These are phyloP conservation scores for Lasiosphaeria hispida DNA, from an alignment of 495 filamentous ascomycete species.

Conservation along the genomic window DNA sequence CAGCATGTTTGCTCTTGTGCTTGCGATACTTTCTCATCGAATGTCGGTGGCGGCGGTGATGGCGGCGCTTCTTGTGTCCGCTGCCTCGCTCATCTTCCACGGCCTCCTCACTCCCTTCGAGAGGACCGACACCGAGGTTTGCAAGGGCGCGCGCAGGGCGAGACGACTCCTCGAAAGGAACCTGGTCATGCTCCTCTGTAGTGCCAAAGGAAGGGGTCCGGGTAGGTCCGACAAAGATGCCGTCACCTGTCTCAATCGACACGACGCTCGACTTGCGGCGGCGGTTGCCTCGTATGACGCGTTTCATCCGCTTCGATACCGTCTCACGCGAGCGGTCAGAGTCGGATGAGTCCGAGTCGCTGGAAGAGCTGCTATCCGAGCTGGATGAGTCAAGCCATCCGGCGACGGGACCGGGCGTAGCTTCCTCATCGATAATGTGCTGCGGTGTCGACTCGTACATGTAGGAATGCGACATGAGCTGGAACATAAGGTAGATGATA, in stretches of 20 bases:
- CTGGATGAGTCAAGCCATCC: slow-evolving; percentile 73
- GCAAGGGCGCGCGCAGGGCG: slow-evolving; percentile 19
- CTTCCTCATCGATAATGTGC: slow-evolving; percentile 83
- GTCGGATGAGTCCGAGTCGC: slow-evolving; percentile 57
- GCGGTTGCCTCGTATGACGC: slow-evolving; percentile 60
- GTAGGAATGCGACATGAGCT: slow-evolving; percentile 88
- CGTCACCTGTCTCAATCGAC: slow-evolving; percentile 57
- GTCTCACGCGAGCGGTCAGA: slow-evolving; percentile 67
- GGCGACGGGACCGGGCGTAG: slow-evolving; percentile 78
- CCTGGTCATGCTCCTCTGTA: slow-evolving; percentile 29
- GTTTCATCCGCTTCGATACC: slow-evolving; percentile 69
- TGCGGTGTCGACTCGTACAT: slow-evolving; percentile 89
- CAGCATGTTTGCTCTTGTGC: slow-evolving; percentile 27
- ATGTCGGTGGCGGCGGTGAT: slow-evolving; percentile 30
- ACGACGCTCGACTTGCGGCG: slow-evolving; percentile 72
- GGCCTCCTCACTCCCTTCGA: slow-evolving; percentile 34
- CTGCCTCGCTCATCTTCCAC: slow-evolving; percentile 38
- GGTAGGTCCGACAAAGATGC: slow-evolving; percentile 21
- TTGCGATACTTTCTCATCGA: slow-evolving; percentile 37
- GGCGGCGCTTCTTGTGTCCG: slow-evolving; percentile 30
- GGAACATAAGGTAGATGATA: slow-evolving; percentile 80
- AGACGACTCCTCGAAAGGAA: slow-evolving; percentile 31
- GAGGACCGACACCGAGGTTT: neutral
- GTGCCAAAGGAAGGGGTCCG: slow-evolving; percentile 40
- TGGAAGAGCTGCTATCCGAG: slow-evolving; percentile 51